These are phyloP conservation scores for Orychophragmus violaceus DNA, from an alignment of 345 rosid species.

Conservation along the genomic window DNA sequence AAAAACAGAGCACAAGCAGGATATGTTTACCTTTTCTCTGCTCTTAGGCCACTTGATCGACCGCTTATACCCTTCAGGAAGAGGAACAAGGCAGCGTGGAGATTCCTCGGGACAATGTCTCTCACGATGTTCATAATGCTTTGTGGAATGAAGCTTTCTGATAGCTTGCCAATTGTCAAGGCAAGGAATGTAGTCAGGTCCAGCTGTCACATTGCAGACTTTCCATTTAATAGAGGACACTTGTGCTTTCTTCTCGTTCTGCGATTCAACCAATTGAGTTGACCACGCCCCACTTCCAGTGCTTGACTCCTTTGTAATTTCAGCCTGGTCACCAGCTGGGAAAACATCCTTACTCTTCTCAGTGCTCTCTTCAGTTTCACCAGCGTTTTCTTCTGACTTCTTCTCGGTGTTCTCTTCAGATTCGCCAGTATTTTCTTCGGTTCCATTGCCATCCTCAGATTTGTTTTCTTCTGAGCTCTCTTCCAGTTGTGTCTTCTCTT, in stretches of 20 bases:
- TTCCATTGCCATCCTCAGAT: conserved; percentile 18
- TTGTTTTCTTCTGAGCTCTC: conserved; percentile 35
- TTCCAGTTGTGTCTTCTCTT: conserved; percentile 30
- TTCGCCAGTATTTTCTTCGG: conserved; percentile 19
- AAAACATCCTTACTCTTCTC: conserved; percentile 38
- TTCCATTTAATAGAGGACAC: conserved; percentile 51
- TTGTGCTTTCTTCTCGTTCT: conserved; percentile 72
- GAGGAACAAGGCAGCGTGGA: conserved; percentile 77
- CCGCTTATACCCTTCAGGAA: conserved; percentile 66
- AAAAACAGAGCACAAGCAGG: neutral
- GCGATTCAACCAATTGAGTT: conserved; percentile 77
- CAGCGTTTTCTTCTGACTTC: conserved; percentile 19
- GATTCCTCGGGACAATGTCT: conserved; percentile 88
- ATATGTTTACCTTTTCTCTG: conserved; percentile 57
- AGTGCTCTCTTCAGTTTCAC: conserved; percentile 23
- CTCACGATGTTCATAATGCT: conserved; percentile 91
- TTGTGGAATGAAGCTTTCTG: conserved; percentile 54
- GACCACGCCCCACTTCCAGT: conserved; percentile 64
- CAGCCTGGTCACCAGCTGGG: conserved; percentile 51
- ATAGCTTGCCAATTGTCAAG: conserved; percentile 82
- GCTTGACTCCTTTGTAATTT: conserved; percentile 59
- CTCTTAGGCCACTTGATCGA: conserved; percentile 87
- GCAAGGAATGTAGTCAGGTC: conserved; percentile 93
- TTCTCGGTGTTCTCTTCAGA: conserved; percentile 29
- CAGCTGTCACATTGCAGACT: conserved; percentile 78